Conservation (phyloP, 140 eudicot genomes). For the Eryngium alpinum region DNA sequence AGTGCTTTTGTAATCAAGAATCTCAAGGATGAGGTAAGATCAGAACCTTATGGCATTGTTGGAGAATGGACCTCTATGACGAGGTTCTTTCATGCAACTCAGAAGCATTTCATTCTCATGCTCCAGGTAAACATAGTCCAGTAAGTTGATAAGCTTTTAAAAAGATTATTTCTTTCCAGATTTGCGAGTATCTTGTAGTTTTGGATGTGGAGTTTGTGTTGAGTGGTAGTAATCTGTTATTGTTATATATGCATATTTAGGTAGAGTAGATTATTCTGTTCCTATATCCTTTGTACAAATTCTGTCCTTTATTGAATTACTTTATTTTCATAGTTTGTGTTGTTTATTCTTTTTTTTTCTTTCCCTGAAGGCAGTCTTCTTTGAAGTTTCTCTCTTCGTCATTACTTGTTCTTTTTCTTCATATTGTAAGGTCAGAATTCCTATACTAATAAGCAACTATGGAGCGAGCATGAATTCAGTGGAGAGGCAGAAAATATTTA, state of each 20-base stretch:
- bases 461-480: not conserved
- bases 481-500: not conserved
- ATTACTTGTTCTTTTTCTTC: not conserved
- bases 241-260: not conserved
- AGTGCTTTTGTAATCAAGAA: conserved; percentile 42
- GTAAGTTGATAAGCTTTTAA: not conserved
- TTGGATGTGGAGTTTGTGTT: not conserved
- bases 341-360: not conserved
- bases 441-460: not conserved
- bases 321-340: not conserved
- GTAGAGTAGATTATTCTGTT: not conserved
- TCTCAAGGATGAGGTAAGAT: conserved; percentile 47
- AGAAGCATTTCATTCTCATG: conserved; percentile 35
- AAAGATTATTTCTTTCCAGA: not conserved
- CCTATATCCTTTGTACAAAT: not conserved
- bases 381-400: not conserved
- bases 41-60: conserved; percentile 34
- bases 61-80: conserved; percentile 49
- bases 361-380: not conserved
- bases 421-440: not conserved
- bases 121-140: conserved; percentile 3
- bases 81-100: conserved; percentile 66
- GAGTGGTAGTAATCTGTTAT: not conserved
- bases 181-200: not conserved
- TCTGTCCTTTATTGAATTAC: not conserved